phyloP scores from a whole-genome alignment of 2,329 filamentous ascomycete species.

The Tothia fuscella region DNA sequence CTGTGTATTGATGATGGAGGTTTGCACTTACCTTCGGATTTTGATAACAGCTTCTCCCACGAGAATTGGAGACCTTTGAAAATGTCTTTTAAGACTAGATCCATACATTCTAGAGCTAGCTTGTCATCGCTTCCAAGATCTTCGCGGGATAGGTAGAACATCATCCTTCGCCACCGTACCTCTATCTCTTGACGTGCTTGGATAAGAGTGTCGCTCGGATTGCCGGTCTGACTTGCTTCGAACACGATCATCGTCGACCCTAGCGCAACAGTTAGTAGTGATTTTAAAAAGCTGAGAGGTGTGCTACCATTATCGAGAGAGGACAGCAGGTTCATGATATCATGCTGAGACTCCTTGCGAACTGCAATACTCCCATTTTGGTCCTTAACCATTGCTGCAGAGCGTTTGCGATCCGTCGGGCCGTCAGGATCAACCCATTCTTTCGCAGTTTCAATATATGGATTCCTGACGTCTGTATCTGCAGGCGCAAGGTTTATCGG shows the following conservation, averaged over 20 bases:
- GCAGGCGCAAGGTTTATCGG: conserved; percentile 4
- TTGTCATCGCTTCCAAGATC: conserved; percentile 31
- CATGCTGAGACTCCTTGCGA: not conserved
- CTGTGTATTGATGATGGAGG: too few species aligned
- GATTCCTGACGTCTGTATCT: conserved; percentile 33
- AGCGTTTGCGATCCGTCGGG: not conserved
- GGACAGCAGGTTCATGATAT: not conserved
- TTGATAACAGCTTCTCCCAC: conserved; percentile 35
- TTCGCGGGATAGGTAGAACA: conserved; percentile 36
- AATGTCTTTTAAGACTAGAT: conserved; percentile 37
- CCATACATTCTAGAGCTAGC: conserved; percentile 36
- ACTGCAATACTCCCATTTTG: not conserved
- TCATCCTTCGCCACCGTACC: conserved; percentile 40
- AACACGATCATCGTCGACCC: conserved; percentile 43
- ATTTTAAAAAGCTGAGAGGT: too few species aligned
- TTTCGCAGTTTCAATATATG: conserved; percentile 24
- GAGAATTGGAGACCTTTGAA: conserved; percentile 34
- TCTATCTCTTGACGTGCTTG: conserved; percentile 39
- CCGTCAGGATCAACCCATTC: not conserved
- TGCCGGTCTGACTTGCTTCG: conserved; percentile 36
- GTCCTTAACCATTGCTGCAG: conserved; percentile 16
- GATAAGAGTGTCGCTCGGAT: conserved; percentile 38
- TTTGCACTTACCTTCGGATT: too few species aligned
- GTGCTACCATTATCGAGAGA: conserved; percentile 38
- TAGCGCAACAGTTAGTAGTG: too few species aligned